Evolutionary conservation across 176 grass and related monocot genomes (phyloP).

Genomic region (Saccharum spontaneum): DNA sequence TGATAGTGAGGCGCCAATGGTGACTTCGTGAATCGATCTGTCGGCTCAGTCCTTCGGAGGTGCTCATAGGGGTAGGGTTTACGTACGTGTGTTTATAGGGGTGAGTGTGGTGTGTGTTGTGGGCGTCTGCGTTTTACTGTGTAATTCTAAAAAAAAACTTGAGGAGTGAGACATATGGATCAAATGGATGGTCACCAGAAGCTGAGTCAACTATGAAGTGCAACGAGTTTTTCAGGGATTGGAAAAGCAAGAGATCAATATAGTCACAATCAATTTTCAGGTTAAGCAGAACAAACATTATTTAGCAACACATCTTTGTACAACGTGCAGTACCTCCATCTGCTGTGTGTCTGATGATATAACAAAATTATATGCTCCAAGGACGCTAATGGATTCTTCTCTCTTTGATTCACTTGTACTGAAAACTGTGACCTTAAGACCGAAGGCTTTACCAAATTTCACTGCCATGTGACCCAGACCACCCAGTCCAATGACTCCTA

Average conservation of each 20-base stretch:
- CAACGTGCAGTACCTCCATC: constrained; percentile 27
- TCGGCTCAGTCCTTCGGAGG: no score
- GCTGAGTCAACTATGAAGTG: background rate
- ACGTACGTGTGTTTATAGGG: no score
- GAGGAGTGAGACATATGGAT: background rate
- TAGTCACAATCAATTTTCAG: background rate
- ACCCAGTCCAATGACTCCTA: constrained; percentile 71
- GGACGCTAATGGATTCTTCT: constrained; percentile 61
- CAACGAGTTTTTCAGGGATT: background rate
- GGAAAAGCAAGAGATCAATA: background rate
- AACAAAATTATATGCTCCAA: constrained; percentile 76
- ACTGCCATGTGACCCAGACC: constrained; percentile 78
- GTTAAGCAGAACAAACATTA: background rate
- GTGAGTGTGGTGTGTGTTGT: no score
- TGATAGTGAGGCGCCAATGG: no score
- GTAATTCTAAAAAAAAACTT: no score
- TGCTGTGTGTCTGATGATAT: constrained; percentile 63
- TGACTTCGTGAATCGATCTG: no score
- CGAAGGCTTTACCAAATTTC: constrained; percentile 83
- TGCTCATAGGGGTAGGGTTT: no score
- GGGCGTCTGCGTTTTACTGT: no score
- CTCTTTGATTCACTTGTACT: constrained; percentile 79
- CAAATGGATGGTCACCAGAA: background rate
- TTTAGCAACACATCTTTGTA: background rate
- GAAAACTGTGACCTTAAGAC: constrained; percentile 64